A percentile compares a stretch with the other conserved stretches of the same genome.
These are phyloP conservation scores for Aspergillus panamensis DNA, from an alignment of 495 filamentous ascomycete genomes.

Conservation along the genomic window DNA sequence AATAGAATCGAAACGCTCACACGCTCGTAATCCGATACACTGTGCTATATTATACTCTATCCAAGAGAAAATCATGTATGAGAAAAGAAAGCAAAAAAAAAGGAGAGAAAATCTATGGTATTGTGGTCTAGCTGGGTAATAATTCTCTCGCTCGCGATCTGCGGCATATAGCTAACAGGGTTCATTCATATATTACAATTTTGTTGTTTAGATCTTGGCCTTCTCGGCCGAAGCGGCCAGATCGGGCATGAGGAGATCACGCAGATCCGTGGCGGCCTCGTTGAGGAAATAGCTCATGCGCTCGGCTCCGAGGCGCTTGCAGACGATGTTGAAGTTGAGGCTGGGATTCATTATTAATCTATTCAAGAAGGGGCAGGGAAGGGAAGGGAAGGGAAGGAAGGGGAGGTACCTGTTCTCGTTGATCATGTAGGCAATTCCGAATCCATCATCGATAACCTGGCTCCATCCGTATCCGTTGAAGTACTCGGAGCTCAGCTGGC, in stretches of 20 bases:
- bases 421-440: slow-evolving; percentile 99
- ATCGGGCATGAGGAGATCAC: slow-evolving; percentile 83
- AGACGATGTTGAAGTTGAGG: slow-evolving; percentile 97
- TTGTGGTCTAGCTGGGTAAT: neutral
- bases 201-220: slow-evolving; percentile 68
- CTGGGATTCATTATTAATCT: slow-evolving; percentile 40
- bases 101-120: neutral
- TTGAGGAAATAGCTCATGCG: slow-evolving; percentile 94
- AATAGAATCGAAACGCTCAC: neutral
- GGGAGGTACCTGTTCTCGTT: slow-evolving; percentile 76
- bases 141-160: neutral
- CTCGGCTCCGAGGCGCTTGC: slow-evolving; percentile 84
- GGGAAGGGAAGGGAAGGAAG: neutral
- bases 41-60: neutral
- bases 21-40: neutral
- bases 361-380: neutral
- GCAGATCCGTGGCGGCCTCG: slow-evolving; percentile 86
- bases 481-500: slow-evolving; percentile 90
- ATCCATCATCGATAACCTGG: slow-evolving; percentile 94
- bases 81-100: neutral
- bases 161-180: neutral
- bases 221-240: slow-evolving; percentile 68
- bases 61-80: neutral
- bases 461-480: slow-evolving; percentile 99
- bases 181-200: slow-evolving; percentile 12